Base-by-base conservation (phyloP, 1,139 yeast genomes). In the Entelexis paramagnoliae region DNA sequence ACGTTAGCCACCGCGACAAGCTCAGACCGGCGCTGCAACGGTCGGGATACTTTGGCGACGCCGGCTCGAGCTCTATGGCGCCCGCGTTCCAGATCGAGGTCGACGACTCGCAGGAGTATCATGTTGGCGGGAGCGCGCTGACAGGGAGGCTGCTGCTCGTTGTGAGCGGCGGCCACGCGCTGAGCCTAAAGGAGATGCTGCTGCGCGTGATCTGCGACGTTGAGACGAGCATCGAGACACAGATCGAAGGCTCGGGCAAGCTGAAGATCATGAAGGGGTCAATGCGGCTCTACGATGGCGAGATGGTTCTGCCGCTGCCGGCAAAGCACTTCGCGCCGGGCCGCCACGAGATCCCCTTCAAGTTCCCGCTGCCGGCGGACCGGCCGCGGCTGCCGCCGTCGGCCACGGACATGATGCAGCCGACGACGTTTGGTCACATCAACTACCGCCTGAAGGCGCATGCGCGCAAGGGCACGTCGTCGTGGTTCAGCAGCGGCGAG, bases 331-430 rank as follows among this genome's bases (percentile, higher is more conserved):
- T 44, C 30, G 20, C 35, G 5, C 35, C 39, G 7, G 54, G 54
- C n/a, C 14, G 19, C 20, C 51, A 51, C 44, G 51, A 44, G 19
- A 34, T 51, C 34, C 54, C 54, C 14, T 51, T 51, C 44, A n/a
- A 20, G 33, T 19, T 44, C 22, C 43, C 36, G 40, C 47, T 51
- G 33, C 54, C 54, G 6, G 26, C 38, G 13, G 30, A 33, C 20
- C 30, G 33, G 11, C 47, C 49, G 34, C 20, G 28, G 28, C 49
- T 51, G 17, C 54, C 54, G 24, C 54, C 54, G 11, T 36, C 54
- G 16, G 49, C 41, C 26, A 48, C 51, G 11, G 28, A 38, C 16
- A 20, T 46, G 16, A 29, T 30, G 19, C 28, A 22, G 29, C 46
- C 51, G 1, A 33, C 41, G 17, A 45, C 51, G 16, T 45, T 29